A percentile compares a stretch with the other conserved stretches of the same genome.
Evolutionary conservation across 352 stramenopile genomes (phyloP).

Genomic region (Globisporangium megalacanthum): DNA sequence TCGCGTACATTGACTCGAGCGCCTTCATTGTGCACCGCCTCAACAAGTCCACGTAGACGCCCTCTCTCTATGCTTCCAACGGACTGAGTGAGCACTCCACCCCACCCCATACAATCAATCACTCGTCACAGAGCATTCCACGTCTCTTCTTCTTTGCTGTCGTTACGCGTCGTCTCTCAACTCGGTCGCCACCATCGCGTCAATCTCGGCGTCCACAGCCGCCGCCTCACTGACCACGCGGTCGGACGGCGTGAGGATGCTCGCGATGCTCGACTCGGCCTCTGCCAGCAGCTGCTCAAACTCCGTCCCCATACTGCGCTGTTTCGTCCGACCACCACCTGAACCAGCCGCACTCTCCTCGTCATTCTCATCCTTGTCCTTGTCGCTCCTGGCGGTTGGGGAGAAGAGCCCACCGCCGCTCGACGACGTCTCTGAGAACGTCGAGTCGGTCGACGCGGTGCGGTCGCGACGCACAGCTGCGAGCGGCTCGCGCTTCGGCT

Average conservation of each 20-base stretch:
- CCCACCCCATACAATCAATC: not conserved
- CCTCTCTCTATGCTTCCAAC: not conserved
- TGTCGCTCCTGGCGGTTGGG: not conserved
- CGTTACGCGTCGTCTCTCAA: not conserved
- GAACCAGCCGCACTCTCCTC: not conserved
- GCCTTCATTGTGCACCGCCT: conserved; percentile 81
- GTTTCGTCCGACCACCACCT: conserved; percentile 21
- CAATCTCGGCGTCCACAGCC: conserved; percentile 12
- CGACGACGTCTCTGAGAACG: conserved; percentile 41
- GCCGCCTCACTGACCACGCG: not conserved
- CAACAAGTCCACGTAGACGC: conserved; percentile 53
- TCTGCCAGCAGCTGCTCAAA: conserved; percentile 67
- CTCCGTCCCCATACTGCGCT: conserved; percentile 48
- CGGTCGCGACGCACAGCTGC: conserved; percentile 19
- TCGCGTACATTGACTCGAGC: conserved; percentile 85
- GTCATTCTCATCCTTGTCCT: too few relatives aligned
- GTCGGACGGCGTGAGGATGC: conserved; percentile 13
- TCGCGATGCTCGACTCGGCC: conserved; percentile 69
- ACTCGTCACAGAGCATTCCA: too few relatives aligned
- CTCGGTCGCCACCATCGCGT: conserved; percentile 8
- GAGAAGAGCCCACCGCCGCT: conserved; percentile 5
- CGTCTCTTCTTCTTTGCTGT: too few relatives aligned
- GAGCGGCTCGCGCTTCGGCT: conserved; percentile 39
- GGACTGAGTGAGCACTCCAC: not conserved
- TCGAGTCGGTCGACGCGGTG: conserved; percentile 23